Evolutionary conservation across 2,329 filamentous ascomycete genomes (phyloP).

Genomic region (Calycina marina): DNA sequence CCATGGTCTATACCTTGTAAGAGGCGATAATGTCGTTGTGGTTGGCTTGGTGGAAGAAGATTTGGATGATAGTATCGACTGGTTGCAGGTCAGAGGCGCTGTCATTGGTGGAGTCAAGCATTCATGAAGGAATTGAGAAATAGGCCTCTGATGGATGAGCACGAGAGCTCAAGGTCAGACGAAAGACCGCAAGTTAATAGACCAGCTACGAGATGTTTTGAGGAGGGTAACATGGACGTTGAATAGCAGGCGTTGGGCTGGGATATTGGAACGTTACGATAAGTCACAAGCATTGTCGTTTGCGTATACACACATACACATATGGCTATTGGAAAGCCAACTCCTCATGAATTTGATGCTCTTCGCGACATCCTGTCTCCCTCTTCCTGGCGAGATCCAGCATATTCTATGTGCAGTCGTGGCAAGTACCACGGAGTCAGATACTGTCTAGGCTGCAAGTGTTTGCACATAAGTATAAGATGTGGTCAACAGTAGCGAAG

Average conservation of each 20-base stretch:
- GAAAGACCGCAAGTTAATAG: background rate
- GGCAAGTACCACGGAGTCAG: too few relatives aligned
- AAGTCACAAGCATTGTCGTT: too few relatives aligned
- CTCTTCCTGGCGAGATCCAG: too few relatives aligned
- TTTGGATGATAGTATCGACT: constrained; percentile 81
- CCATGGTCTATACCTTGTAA: constrained; percentile 79
- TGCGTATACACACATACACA: too few relatives aligned
- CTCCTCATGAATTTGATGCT: too few relatives aligned
- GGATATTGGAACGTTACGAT: too few relatives aligned
- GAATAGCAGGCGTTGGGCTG: constrained; percentile 22
- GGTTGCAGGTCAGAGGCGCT: constrained; percentile 75
- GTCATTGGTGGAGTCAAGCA: constrained; percentile 80
- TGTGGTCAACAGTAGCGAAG: too few relatives aligned
- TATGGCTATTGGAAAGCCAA: too few relatives aligned
- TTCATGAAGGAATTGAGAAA: constrained; percentile 24
- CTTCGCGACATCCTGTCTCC: too few relatives aligned
- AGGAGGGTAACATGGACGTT: constrained; percentile 7
- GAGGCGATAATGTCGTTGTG: constrained; percentile 87
- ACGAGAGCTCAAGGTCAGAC: background rate
- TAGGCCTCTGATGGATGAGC: background rate
- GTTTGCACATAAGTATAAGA: too few relatives aligned
- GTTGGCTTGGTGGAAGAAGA: constrained; percentile 83
- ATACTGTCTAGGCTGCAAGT: too few relatives aligned
- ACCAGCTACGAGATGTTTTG: constrained; percentile 1
- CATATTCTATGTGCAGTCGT: too few relatives aligned